Base-by-base conservation (phyloP, 371 early-diverging fungal genomes). In the Haplosporangium sp. region DNA sequence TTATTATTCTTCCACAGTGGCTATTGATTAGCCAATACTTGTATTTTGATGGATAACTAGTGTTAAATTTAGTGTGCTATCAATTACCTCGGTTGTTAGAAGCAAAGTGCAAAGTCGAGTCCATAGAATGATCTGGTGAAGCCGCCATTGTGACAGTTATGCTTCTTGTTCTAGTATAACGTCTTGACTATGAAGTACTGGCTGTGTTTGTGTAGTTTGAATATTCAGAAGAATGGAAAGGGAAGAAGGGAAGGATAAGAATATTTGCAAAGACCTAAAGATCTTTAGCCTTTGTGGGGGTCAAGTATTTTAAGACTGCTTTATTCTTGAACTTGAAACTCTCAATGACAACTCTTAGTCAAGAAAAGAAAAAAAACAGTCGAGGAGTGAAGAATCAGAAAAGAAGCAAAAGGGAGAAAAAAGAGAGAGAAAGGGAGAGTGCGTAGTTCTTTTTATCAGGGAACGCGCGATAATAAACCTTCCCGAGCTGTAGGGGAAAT, bases 391-490 rank as follows among this genome's bases (percentile, higher is more conserved):
- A 57, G 57, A 1, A 27, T 62, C 27, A 27, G 53, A 4, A 35
- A 17, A 17, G 34, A 11, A 45, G 19, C 10, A 38, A 39, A 47
- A 45, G 3, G 45, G 64, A 47, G 47, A 61, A 17, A 6, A 55
- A 55, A 58, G 48, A 58, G 37, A 35, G 39, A 40, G 38, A 55
- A 62, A 15, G 11, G 38, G 35, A 52, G 50, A 40, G n/a, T 9
- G 59, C 58, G 55, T 72, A 48, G 67, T 27, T 27, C 27, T 27
- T 27, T 27, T 27, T 27, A 27, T 27, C 27, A 67, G 60, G 67
- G 37, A 7, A 8, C 20, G 63, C 38, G 68, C 71, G 71, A 76
- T 67, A 71, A 76, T 71, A 63, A 76, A 76, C 76, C 76, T 71
- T 76, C 76, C 68, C 55, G 48, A 57, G 35, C 63, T 57, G 63